These are phyloP conservation scores for Fusarium sp. DNA, from an alignment of 2,329 filamentous ascomycete genomes.

Conservation along the genomic window DNA sequence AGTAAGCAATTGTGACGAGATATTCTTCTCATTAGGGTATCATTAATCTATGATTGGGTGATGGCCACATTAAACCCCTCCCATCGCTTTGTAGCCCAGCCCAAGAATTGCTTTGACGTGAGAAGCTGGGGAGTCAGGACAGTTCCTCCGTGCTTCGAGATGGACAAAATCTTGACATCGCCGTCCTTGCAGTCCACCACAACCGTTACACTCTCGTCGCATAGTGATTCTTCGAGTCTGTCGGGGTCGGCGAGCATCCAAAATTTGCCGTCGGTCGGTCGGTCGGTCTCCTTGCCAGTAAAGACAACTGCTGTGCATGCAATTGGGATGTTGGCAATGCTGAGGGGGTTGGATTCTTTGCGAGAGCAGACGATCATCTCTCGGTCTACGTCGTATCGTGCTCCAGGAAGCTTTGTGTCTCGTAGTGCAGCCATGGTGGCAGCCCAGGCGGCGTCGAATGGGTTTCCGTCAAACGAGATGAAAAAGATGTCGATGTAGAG, in stretches of 20 bases:
- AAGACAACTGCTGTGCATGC: conserved; percentile 86
- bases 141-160: conserved; percentile 89
- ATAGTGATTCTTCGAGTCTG: conserved; percentile 88
- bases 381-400: conserved; percentile 86
- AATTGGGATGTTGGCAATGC: conserved; percentile 77
- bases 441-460: conserved; percentile 92
- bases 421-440: conserved; percentile 84
- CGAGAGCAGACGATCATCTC: conserved; percentile 84
- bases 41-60: conserved; percentile 48
- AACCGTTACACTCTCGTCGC: conserved; percentile 85
- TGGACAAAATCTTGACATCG: conserved; percentile 72
- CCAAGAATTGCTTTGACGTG: conserved; percentile 73
- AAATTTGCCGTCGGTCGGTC: conserved; percentile 62
- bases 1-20: conserved; percentile 5
- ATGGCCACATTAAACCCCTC: conserved; percentile 55
- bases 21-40: conserved; percentile 45
- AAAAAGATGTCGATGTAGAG: conserved; percentile 97
- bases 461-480: conserved; percentile 91
- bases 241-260: conserved; percentile 94
- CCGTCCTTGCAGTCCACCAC: conserved; percentile 77
- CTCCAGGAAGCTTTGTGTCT: conserved; percentile 82
- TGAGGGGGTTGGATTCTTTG: conserved; percentile 68
- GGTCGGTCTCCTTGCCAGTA: conserved; percentile 70
- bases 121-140: conserved; percentile 74
- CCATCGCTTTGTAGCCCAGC: conserved; percentile 55